Percentiles rank a stretch among this genome's conserved stretches.
These are phyloP conservation scores for Endogone sp. DNA, from an alignment of 192 early-diverging fungal genomes.

Conservation along the genomic window DNA sequence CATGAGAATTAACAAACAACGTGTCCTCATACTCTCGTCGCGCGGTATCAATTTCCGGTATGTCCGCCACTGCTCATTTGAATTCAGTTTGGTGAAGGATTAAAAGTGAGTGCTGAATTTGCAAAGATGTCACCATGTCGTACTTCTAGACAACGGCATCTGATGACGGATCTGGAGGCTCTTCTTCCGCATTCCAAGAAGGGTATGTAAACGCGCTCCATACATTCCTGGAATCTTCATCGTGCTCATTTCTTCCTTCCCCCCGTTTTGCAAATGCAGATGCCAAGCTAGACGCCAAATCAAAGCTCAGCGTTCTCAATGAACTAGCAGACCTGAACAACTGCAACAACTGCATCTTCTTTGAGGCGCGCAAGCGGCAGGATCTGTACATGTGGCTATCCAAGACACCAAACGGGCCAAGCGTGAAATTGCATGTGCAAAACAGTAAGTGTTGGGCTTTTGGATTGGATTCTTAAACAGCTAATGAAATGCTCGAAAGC, in stretches of 20 bases:
- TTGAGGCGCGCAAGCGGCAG: constrained; percentile 88
- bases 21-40: constrained; percentile 84
- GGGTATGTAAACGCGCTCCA: constrained; percentile 31
- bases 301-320: constrained; percentile 83
- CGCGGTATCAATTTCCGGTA: constrained; percentile 85
- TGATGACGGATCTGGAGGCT: constrained; percentile 82
- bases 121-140: not conserved
- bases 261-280: constrained; percentile 34
- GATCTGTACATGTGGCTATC: constrained; percentile 97
- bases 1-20: constrained; percentile 78
- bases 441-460: constrained; percentile 70
- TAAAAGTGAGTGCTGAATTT: no score
- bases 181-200: constrained; percentile 96
- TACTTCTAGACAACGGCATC: constrained; percentile 79
- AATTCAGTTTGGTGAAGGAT: no score
- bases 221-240: no score
- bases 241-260: no score
- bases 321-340: constrained; percentile 95
- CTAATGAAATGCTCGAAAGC: no score
- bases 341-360: constrained; percentile 98
- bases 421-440: constrained; percentile 91
- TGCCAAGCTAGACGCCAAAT: constrained; percentile 90
- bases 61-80: no score
- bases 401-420: constrained; percentile 93
- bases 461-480: no score